Evolutionary conservation across 371 early-diverging fungal genomes (phyloP), one percentile per base, ranked within the genome.

Genomic region (Mucor saturninus): DNA sequence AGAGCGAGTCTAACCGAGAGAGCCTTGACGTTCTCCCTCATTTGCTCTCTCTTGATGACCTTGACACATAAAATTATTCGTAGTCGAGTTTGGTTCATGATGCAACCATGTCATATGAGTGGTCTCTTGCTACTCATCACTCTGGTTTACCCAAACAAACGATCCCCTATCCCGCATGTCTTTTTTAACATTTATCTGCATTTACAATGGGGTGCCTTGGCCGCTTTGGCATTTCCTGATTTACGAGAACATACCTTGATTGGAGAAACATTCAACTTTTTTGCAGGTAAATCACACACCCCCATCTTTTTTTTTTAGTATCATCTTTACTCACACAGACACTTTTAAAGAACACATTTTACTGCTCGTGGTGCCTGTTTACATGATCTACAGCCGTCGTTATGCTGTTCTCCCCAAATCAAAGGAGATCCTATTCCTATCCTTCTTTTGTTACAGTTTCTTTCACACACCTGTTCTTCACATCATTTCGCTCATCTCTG

Each of bases 41-140:
- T 74, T 3, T 66, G 65, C 7, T 85, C 87, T 8, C 60, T 87
- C 7, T 49, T 75, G 42, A 39, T 84, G 30, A 85, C 86, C 2
- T 62, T 81, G 10, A 65, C 64, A 11, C 88, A 87, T 45, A 87
- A 87, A 63, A 68, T 76, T 61, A 61, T 77, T 30, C 77, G 85
- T 13, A 74, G 75, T 28, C 74, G 74, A 51, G 59, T 77, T 26
- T 62, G 85, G 38, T 86, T 79, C 57, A 75, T 88, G 79, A 69
- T 87, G 37, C 87, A 87, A 37, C 89, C 89, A 14, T 88, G 89
- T 69, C 87, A 87, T 64, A 80, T 87, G 79, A 84, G 81, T 45
- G 83, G 82, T 13, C 51, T 85, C 63, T 40, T 86, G 46, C 66
- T 88, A 50, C 75, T 85, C 60, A 45, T 74, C 49, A 76, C 83